Evolutionary conservation across 2,329 filamentous ascomycete genomes (phyloP), one percentile per base, ranked within the genome.

Genomic region (Trichophaea hybrida): DNA sequence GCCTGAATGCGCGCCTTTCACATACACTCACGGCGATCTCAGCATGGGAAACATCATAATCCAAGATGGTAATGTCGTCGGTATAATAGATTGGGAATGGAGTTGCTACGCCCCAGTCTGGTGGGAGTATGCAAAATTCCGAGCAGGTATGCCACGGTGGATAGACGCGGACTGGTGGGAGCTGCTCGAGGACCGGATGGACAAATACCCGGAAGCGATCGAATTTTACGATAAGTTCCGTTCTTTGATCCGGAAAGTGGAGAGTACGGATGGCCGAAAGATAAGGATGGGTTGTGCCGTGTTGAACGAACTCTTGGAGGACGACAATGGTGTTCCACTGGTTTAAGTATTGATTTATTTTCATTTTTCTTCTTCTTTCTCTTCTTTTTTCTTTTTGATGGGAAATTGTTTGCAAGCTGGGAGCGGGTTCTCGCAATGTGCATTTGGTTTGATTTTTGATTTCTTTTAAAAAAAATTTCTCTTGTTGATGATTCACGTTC

Each of bases 1-100:
- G 60, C 66, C 59, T 43, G 61, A 38, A 61, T 55, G 43, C 32
- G 17, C 37, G 52, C 71, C 69, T 10, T 71, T 69, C 52, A 70
- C 71, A n/a, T 74, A 74, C 62, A 74, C 71, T 1, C 72, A 75
- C 55, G 69, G 69, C 7, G 72, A 75, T 58, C 66, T 74, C 5
- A 70, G 68, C 10, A 64, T 65, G 37, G 65, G 68, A 5, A 75
- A 75, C 53, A 73, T 75, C 53, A 73, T 75, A 55, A 71, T 73
- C 38, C 65, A 71, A 6, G 63, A 71, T 59, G 71, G 70, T 13
- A 66, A 68, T 46, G 59, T 75, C n/a, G 68, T 69, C 7, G 72
- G 70, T 24, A 72, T 74, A 38, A 66, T 75, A 62, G 72, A 74
- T 48, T 75, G 72, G 73, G 72, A 74, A 65, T 63, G 55, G 43